Evolutionary conservation across 2,329 filamentous ascomycete species (phyloP), one percentile per base, ranked within the genome.

Genomic region (Ascochyta pisi): DNA sequence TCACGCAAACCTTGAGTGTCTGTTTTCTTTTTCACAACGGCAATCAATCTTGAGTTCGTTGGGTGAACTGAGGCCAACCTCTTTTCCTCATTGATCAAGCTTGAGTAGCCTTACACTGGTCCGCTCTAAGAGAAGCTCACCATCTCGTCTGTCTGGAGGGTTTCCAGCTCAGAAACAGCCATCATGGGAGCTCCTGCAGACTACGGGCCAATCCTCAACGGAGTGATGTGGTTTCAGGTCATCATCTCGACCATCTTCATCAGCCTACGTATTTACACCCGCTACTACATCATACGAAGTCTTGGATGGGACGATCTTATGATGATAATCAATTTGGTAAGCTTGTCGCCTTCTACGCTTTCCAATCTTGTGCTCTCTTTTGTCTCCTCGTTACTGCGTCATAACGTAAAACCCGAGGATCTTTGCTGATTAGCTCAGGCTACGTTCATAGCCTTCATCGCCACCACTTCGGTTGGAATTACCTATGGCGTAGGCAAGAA

Each of bases 201-300:
- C 54, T 69, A 58, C 24, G 58, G 65, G 2, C 34, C 45, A 29
- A 65, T 69, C 19, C 60, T 71, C 50, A 66, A 68, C 49, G 66
- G 64, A 29, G 67, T 72, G 13, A 69, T 73, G 65, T 73, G 69
- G 64, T 59, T 64, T n/a, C 67, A 73, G 39, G 64, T 71, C 4
- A 33, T 57, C 4, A 31, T 73, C 26, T 67, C 65, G 12, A 57
- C 57, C 16, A 10, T 71, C 7, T 69, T 73, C 37, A 61, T 73
- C 8, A 62, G 48, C 5, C 46, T 68, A 16, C 61, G 70, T 39
- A 40, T 70, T 19, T 73, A 73, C 51, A 71, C 70, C 6, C 58
- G 70, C 1, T 58, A 66, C 43, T 66, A 57, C 38, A 62, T 73
- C 24, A 66, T 72, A 23, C 56, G 60, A 13, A 70, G 60, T 37